Percentiles rank a stretch among this genome's conserved stretches.
These are phyloP conservation scores for Buxus sempervirens DNA, from an alignment of 164 flowering plant species.

Conservation along the genomic window DNA sequence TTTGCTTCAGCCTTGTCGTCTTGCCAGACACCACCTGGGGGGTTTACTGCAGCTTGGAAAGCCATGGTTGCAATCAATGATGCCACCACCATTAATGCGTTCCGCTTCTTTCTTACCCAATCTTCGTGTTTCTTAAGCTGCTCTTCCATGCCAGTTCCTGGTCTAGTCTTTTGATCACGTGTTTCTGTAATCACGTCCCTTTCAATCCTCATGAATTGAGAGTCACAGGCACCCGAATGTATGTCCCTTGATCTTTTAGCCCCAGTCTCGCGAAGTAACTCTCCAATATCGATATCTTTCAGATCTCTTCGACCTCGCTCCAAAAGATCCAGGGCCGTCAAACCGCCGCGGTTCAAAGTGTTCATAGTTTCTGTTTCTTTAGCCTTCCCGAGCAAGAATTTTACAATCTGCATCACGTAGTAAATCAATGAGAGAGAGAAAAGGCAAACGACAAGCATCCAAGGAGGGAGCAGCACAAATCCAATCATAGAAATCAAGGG, in stretches of 20 bases:
- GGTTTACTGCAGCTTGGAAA: slow-evolving; percentile 4
- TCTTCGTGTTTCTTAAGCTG: background rate
- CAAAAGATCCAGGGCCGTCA: slow-evolving; percentile 14
- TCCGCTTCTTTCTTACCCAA: slow-evolving; percentile 11
- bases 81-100: slow-evolving; percentile 25
- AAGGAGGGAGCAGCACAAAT: background rate
- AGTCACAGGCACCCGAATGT: too few species aligned
- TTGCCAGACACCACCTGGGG: slow-evolving; percentile 17
- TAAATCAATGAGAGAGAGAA: too few species aligned
- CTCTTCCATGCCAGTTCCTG: background rate
- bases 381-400: background rate
- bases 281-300: background rate
- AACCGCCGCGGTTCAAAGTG: background rate
- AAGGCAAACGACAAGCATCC: too few species aligned
- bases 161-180: too few species aligned
- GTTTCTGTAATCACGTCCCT: background rate
- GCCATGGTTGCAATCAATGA: slow-evolving; percentile 24
- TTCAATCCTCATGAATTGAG: background rate
- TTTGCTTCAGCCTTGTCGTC: background rate
- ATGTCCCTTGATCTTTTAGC: background rate
- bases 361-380: slow-evolving; percentile 4
- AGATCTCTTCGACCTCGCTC: background rate
- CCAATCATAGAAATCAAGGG: too few species aligned
- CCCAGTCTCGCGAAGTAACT: background rate
- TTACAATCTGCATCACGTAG: slow-evolving; percentile 4